phyloP scores from a whole-genome alignment of 495 filamentous ascomycete genomes.

The Lophiotrema nucula region DNA sequence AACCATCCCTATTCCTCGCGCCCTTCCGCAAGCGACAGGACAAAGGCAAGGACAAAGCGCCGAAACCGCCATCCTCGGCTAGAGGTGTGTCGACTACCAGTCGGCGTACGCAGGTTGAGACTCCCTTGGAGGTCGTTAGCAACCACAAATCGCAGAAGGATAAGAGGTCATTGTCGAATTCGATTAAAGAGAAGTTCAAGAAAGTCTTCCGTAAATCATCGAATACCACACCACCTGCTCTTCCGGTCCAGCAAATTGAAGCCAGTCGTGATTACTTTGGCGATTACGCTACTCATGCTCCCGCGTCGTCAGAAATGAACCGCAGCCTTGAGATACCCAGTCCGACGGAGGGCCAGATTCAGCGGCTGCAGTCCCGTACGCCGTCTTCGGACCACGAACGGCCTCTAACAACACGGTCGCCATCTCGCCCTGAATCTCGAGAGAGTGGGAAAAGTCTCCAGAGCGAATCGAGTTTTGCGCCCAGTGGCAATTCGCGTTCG shows the following conservation, averaged over 20 bases:
- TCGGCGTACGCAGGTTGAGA: conserved; percentile 17
- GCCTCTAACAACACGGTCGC: neutral
- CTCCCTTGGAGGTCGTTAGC: neutral
- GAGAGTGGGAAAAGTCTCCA: neutral
- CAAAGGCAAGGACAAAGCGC: conserved; percentile 18
- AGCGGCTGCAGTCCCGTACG: conserved; percentile 12
- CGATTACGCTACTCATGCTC: neutral
- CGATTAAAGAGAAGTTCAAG: conserved; percentile 28
- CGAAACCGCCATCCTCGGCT: neutral
- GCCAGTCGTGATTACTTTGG: conserved; percentile 31
- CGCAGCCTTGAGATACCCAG: conserved; percentile 16
- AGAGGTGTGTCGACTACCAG: conserved; percentile 21
- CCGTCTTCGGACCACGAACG: neutral
- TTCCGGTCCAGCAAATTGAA: conserved; percentile 32
- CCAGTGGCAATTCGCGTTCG: conserved; percentile 18
- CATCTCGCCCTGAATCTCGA: neutral
- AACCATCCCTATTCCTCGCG: conserved; percentile 39
- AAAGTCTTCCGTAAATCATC: conserved; percentile 27
- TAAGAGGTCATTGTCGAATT: conserved; percentile 32
- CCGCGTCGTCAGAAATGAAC: neutral
- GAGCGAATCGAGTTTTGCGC: conserved; percentile 19
- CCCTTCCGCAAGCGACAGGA: conserved; percentile 39
- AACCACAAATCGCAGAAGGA: conserved; percentile 13
- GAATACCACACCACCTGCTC: conserved; percentile 9
- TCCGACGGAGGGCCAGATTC: conserved; percentile 4